Evolutionary conservation across 352 stramenopile species (phyloP), one percentile per base, ranked within the genome.

Genomic region (Pythium oligandrum): DNA sequence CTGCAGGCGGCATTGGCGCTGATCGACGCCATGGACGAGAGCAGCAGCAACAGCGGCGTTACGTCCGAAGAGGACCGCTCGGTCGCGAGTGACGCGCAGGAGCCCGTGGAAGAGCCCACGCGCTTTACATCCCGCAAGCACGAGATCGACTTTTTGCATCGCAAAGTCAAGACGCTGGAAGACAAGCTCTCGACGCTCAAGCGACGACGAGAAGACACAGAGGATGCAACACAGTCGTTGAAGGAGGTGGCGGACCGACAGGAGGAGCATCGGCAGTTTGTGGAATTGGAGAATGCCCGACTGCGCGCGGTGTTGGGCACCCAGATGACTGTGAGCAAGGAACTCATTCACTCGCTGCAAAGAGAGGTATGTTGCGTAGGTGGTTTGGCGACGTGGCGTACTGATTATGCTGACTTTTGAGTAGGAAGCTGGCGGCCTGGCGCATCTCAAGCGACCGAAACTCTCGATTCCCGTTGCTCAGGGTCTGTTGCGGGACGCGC

Each of bases 241-340:
- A 57, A 75, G 44, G 55, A 61, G 1, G 74, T 74, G 6, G 71
- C 71, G 2, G 70, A 65, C 46, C 55, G 62, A 5, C 71, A 82
- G 51, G 55, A 66, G 44, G 62, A 74, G 36, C 64, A 75, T 40
- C 66, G 67, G 33, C 46, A 63, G 6, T 69, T 69, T 32, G 59
- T 72, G 4, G 68, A 78, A 12, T 45, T 81, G 42, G 68, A 85
- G 60, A 85, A 85, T 51, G 40, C 57, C 1, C 78, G 78, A 55
- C 63, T 85, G 37, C 57, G 63, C 4, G 64, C 71, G 44, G 74
- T 78, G 57, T 51, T 83, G 39, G 57, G 71, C 33, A 64, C 55
- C 5, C 71, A 85, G 44, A 68, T 75, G 44, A 68, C 64, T 9
- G 44, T 83, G n/a, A 63, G 70, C 0, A 57, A 61, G n/a, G 55